Conservation (phyloP, 208 protist species). For the Acanthamoeba royreba region DNA sequence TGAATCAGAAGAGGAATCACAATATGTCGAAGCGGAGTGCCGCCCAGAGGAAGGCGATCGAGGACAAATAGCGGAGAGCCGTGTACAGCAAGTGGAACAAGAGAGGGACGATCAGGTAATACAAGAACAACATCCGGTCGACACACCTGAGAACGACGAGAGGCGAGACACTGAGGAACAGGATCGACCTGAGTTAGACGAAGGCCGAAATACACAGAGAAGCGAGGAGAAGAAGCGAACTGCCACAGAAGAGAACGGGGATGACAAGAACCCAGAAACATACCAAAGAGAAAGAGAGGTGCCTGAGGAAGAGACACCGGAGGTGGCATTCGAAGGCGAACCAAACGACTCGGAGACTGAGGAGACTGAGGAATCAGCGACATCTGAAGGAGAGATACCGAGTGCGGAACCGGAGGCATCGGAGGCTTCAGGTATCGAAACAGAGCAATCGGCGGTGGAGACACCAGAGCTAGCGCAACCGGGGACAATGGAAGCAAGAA, state of each 20-base stretch:
- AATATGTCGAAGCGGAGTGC: too few relatives aligned
- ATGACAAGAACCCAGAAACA: neutral
- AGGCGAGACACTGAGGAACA: neutral
- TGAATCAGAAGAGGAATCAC: too few relatives aligned
- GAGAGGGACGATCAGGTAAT: too few relatives aligned
- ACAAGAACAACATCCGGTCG: neutral
- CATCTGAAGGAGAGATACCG: neutral
- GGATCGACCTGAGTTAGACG: neutral
- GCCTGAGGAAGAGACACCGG: neutral
- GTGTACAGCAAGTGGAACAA: too few relatives aligned
- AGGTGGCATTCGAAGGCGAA: neutral
- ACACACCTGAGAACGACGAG: neutral
- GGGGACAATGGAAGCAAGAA: neutral
- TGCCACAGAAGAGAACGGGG: neutral
- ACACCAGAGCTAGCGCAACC: neutral
- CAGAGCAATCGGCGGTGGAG: too few relatives aligned
- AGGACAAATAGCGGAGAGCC: too few relatives aligned
- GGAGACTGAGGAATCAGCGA: neutral
- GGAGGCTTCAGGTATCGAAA: too few relatives aligned
- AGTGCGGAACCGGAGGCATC: too few relatives aligned
- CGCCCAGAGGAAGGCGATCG: neutral
- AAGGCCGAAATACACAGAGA: too few relatives aligned
- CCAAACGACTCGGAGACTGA: neutral
- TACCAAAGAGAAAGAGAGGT: neutral
- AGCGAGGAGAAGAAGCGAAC: neutral